phyloP scores from a whole-genome alignment of 331 rosid genomes.

The Ulmus americana region DNA sequence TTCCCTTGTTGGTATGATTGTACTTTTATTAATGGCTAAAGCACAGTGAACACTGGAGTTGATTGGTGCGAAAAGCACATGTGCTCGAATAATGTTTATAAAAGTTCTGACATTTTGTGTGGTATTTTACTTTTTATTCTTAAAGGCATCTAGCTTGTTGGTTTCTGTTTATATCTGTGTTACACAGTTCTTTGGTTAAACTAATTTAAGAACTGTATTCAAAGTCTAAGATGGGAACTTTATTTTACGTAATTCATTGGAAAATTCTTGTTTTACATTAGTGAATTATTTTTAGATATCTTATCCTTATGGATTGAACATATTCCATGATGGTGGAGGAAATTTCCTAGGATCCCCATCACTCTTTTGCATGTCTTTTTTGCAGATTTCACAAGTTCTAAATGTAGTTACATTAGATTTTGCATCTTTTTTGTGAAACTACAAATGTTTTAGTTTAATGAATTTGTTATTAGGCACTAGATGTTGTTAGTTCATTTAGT shows the following conservation, averaged over 20 bases:
- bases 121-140: neutral
- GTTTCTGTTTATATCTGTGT: neutral
- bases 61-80: neutral
- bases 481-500: neutral
- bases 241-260: neutral
- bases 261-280: neutral
- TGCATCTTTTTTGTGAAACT: neutral
- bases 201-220: neutral
- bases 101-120: neutral
- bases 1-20: neutral
- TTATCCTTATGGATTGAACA: neutral
- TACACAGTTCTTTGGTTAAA: neutral
- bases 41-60: neutral
- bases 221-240: neutral
- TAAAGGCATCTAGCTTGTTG: neutral
- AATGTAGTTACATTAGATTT: neutral
- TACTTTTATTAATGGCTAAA: neutral
- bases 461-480: neutral
- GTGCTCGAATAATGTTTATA: neutral
- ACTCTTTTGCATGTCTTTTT: neutral
- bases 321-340: neutral
- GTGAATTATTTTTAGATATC: neutral
- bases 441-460: neutral
- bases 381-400: neutral
- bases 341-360: neutral